Base-by-base conservation (phyloP, 352 stramenopile genomes). In the Pythium dissotocum region DNA sequence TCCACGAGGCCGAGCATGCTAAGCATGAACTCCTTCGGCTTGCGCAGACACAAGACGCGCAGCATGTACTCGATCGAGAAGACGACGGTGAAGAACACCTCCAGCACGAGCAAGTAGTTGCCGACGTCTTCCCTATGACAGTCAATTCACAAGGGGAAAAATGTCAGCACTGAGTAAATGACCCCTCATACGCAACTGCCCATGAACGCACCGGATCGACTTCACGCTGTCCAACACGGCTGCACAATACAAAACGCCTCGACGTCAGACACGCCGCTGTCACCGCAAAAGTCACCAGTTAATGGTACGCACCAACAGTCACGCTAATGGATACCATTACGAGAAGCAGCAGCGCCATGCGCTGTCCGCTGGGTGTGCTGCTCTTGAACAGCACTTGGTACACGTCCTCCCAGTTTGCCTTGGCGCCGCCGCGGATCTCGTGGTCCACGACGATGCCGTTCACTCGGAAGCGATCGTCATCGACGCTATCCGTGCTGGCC, bases 1-100 rank as follows among this genome's bases (percentile, higher is more conserved):
- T 95, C 87, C 44, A 95, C 72, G 32, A 94, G 72, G 24, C 87
- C 87, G 14, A 94, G 51, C n/a, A 90, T 62, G 51, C 85, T 95
- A 28, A 87, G 70, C 54, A 86, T 73, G 58, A 89, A 95, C 62
- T 82, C 79, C 49, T 65, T 61, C 33, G 87, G 85, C 40, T 82
- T 77, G 6, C 80, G 79, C 10, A 95, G 63, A 57, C 87, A 95
- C 3, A 77, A 48, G 18, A 95, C 65, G 13, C 87, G 85, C 30
- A 93, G 68, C 14, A 63, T 67, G 72, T 93, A 95, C 71, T 95
- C 87, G 61, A 93, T 75, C 6, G 85, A 84, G 61, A 95, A 95
- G 12, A 92, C 62, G 57, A 91, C 53, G 16, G 87, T 93, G 69
- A 95, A 95, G 51, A 89, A 83, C 35, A 91, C 76, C 61, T 95